Conservation (phyloP, 257 asterid species). For the Coffea eugenioides region DNA sequence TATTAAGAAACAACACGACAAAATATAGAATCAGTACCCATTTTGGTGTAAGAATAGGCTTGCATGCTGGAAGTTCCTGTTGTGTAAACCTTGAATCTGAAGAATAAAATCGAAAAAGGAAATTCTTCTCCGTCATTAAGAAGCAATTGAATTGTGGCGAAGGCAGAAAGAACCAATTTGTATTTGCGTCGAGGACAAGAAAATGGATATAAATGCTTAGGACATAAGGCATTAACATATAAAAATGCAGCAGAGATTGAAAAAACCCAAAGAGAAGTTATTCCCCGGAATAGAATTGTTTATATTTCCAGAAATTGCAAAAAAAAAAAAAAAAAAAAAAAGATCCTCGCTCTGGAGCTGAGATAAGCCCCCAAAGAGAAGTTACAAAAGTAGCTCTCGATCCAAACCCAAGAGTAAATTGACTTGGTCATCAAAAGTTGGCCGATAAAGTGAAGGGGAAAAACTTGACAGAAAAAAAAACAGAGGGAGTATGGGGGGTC, state of each 20-base stretch:
- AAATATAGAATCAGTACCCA: slow-evolving; percentile 54
- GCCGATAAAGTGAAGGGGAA: neutral
- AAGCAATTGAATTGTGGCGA: neutral
- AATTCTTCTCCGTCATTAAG: slow-evolving; percentile 8
- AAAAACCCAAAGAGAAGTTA: neutral
- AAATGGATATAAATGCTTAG: neutral
- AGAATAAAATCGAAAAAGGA: slow-evolving; percentile 9
- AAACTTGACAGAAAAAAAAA: too few relatives aligned
- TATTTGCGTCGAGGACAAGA: neutral
- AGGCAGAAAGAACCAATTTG: neutral
- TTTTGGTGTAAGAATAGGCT: slow-evolving; percentile 93
- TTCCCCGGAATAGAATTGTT: too few relatives aligned
- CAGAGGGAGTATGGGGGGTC: neutral
- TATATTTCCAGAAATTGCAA: too few relatives aligned
- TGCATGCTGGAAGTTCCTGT: slow-evolving; percentile 98
- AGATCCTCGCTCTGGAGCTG: neutral
- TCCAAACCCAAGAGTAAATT: neutral
- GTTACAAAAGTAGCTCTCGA: neutral
- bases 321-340: neutral
- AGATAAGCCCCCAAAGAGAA: neutral
- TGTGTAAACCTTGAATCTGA: slow-evolving; percentile 98
- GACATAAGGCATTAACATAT: neutral
- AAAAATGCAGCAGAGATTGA: neutral
- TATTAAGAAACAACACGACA: neutral
- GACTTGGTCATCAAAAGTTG: slow-evolving; percentile 1